Percentiles rank a stretch among this genome's conserved stretches.
Evolutionary conservation across 768 basidiomycete species (phyloP).

Genomic region (Dacryopinax spathularia): DNA sequence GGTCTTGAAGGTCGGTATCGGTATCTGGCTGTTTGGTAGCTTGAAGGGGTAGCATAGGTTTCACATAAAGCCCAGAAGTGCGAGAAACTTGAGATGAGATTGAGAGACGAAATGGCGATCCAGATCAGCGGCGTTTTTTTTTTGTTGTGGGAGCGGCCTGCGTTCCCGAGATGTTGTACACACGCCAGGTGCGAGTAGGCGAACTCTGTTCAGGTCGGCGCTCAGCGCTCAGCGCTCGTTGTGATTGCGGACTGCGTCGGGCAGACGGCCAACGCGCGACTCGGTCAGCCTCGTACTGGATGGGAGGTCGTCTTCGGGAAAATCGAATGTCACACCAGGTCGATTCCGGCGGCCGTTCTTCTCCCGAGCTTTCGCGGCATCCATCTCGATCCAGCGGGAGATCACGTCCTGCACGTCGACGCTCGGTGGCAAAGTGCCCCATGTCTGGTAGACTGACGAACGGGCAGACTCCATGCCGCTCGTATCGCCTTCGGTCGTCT

Average conservation of each 20-base stretch:
- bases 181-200: no score
- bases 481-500: background rate
- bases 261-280: background rate
- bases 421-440: background rate
- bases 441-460: background rate
- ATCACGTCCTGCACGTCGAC: background rate
- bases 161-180: no score
- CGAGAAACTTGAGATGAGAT: no score
- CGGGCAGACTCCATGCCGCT: background rate
- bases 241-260: background rate
- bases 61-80: no score
- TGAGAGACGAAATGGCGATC: no score
- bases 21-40: no score
- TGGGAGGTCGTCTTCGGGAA: constrained; percentile 27
- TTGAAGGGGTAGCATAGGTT: no score
- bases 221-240: background rate
- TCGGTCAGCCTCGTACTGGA: constrained; percentile 30
- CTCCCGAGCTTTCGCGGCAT: background rate
- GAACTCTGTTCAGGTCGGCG: no score
- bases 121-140: no score
- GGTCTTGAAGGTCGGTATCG: no score
- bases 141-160: no score
- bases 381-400: background rate
- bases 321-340: constrained; percentile 54
- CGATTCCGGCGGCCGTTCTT: constrained; percentile 20